phyloP scores from a whole-genome alignment of 495 filamentous ascomycete species.

The Penicillium ucsense region DNA sequence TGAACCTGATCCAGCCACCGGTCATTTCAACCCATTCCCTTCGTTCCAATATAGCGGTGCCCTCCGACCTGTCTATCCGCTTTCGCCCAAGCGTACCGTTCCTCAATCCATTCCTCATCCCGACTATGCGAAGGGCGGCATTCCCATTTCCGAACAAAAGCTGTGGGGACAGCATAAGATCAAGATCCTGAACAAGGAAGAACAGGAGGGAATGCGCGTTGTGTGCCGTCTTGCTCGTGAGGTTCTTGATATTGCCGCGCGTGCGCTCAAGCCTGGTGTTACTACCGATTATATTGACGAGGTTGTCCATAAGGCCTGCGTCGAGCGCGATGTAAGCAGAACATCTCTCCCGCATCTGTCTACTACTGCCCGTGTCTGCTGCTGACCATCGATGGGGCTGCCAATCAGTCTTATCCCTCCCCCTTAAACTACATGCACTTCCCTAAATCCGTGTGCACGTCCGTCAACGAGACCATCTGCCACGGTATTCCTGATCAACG shows the following conservation, averaged over 20 bases:
- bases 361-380: constrained; percentile 1
- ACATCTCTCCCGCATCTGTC: neutral
- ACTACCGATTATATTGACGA: constrained; percentile 97
- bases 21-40: constrained; percentile 83
- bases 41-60: constrained; percentile 70
- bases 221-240: constrained; percentile 84
- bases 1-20: constrained; percentile 84
- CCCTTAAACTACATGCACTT: constrained; percentile 94
- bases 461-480: constrained; percentile 91
- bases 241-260: constrained; percentile 84
- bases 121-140: constrained; percentile 75
- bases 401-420: constrained; percentile 80
- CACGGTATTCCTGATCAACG: constrained; percentile 84
- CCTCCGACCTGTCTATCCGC: constrained; percentile 79
- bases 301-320: constrained; percentile 88
- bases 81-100: constrained; percentile 62
- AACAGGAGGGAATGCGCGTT: constrained; percentile 83
- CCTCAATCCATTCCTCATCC: constrained; percentile 76
- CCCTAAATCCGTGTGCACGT: constrained; percentile 96
- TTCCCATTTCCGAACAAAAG: constrained; percentile 70
- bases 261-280: constrained; percentile 71
- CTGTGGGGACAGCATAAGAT: constrained; percentile 66
- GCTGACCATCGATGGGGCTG: too few relatives aligned
- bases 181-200: constrained; percentile 65
- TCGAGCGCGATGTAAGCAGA: constrained; percentile 70